Base-by-base conservation (phyloP, 495 filamentous ascomycete genomes). In the Tetracladium marchalianum region DNA sequence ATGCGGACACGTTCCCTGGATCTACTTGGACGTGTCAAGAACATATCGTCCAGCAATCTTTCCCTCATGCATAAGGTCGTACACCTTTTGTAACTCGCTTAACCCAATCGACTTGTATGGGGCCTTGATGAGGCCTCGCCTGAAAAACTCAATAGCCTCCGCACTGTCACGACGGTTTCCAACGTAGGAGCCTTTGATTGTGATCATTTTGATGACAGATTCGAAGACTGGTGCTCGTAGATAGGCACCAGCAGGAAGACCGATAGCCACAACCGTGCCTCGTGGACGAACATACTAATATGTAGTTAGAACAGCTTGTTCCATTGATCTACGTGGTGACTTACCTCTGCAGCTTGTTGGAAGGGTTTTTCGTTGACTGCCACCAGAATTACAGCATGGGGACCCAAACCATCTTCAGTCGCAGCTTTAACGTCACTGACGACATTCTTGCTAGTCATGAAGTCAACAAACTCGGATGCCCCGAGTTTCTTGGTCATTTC, bases 21-120 rank as follows among this genome's bases (percentile, higher is more conserved):
- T 31, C 51, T 67, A 77, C 60, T 64, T 64, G 49, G 65, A 69
- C 9, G 71, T 72, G 55, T 97, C 84, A 13, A 95, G 73, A 16
- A 97, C 89, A 57, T 93, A 93, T 41, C 90, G 74, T 11, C 90
- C 90, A 1, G 83, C 84, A 64, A 97, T 90, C 69, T 85, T 81
- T 48, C 76, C 78, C 61, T 79, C 71, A 48, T 79, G 61, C 82
- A 88, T 87, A 46, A 85, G 42, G 38, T 85, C 70, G 52, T 83
- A 94, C 11, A 94, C 80, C 52, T 82, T 73, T 17, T 82, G 73
- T 27, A 97, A 68, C 59, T 95, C 74, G 55, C 76, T 76, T 51
- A 97, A 65, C 1, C 87, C 86, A 41, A 80, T 77, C 31, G 73
- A 76, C 80, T 95, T 92, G 74, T 78, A 90, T 0, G 90, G 90